Conservation (phyloP, 2,329 filamentous ascomycete genomes). For the Capronia coronata region DNA sequence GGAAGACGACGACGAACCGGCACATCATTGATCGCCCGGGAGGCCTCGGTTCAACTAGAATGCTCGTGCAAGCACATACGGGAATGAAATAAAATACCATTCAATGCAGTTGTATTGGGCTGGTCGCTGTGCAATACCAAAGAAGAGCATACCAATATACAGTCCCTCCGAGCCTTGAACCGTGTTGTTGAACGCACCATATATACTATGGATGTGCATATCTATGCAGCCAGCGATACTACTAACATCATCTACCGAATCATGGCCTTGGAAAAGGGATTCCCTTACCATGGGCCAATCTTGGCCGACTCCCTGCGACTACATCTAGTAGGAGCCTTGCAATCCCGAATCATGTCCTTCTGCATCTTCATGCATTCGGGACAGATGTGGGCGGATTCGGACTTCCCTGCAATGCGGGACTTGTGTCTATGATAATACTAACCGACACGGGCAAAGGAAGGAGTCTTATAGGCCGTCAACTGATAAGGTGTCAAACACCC, state of each 20-base stretch:
- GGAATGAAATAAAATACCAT: conserved; percentile 11
- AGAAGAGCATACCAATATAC: not conserved
- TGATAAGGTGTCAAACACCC: not conserved
- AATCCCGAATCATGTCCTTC: not conserved
- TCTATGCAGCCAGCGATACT: not conserved
- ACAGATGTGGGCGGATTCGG: not conserved
- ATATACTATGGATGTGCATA: not conserved
- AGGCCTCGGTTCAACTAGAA: not conserved
- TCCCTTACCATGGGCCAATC: not conserved
- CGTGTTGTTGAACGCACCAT: no score
- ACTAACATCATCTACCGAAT: not conserved
- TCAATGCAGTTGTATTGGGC: not conserved
- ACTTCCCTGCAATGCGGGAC: not conserved
- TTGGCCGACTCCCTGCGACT: not conserved
- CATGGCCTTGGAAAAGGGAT: not conserved
- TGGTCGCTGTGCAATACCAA: not conserved
- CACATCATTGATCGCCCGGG: conserved; percentile 26
- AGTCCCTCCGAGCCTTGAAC: no score
- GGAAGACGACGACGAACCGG: conserved; percentile 52
- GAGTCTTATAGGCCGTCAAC: not conserved
- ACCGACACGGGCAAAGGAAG: not conserved
- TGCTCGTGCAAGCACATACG: conserved; percentile 16
- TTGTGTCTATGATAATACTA: not conserved
- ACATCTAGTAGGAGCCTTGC: not conserved
- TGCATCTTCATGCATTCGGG: not conserved